Percentiles rank a stretch among this genome's conserved stretches.
These are phyloP conservation scores for Corynascus novoguineensis DNA, from an alignment of 495 filamentous ascomycete genomes.

Conservation along the genomic window DNA sequence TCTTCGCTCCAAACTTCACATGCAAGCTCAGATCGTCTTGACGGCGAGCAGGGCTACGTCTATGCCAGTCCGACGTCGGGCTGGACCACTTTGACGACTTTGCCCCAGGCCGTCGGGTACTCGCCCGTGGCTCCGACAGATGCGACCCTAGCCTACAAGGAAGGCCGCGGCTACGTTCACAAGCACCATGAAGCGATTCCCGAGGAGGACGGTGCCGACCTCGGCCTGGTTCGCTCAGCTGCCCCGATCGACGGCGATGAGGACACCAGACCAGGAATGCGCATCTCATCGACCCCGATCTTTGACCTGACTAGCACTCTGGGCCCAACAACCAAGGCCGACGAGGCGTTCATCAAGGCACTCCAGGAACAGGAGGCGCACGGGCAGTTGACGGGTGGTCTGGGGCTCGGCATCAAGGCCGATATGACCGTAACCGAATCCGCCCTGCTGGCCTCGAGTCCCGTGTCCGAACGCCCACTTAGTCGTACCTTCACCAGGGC, in stretches of 20 bases:
- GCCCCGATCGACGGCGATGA: slow-evolving; percentile 26
- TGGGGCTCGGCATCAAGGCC: slow-evolving; percentile 42
- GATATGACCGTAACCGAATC: slow-evolving; percentile 35
- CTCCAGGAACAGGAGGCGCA: slow-evolving; percentile 42
- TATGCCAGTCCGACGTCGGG: slow-evolving; percentile 13
- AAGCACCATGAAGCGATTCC: slow-evolving; percentile 36
- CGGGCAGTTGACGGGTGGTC: slow-evolving; percentile 45
- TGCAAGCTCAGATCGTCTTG: background rate
- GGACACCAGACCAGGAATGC: slow-evolving; percentile 8
- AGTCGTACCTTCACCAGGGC: slow-evolving; percentile 34
- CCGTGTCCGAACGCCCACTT: slow-evolving; percentile 30
- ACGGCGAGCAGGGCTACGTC: slow-evolving; percentile 6
- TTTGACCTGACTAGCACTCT: slow-evolving; percentile 38
- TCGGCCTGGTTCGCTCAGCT: slow-evolving; percentile 36
- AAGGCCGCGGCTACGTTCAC: slow-evolving; percentile 16
- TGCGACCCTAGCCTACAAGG: slow-evolving; percentile 9
- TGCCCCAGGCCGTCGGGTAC: slow-evolving; percentile 28
- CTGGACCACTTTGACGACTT: slow-evolving; percentile 17
- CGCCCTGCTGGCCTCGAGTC: slow-evolving; percentile 37
- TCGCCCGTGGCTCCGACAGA: slow-evolving; percentile 25
- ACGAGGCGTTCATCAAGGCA: slow-evolving; percentile 34
- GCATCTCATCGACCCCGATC: slow-evolving; percentile 12
- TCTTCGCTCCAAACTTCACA: slow-evolving; percentile 38
- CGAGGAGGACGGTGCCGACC: slow-evolving; percentile 40
- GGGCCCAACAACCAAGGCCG: slow-evolving; percentile 34